Evolutionary conservation across 495 filamentous ascomycete genomes (phyloP), one percentile per base, ranked within the genome.

Genomic region (Jackrogersella minutella): DNA sequence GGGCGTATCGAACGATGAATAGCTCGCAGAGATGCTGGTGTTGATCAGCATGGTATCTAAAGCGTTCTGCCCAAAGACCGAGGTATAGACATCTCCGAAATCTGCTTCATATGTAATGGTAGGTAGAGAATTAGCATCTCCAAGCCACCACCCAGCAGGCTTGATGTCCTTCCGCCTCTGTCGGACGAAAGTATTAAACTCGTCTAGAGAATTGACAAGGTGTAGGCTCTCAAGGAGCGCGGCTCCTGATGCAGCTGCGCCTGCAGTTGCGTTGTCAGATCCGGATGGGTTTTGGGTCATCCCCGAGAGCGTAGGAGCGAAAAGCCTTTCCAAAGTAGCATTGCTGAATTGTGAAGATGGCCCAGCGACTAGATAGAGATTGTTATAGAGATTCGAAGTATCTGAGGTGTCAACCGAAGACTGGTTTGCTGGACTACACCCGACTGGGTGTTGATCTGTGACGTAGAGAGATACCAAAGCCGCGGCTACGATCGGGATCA

Each of bases 101-200:
- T 73, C 62, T n/a, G 70, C 69, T 26, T 67, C 49, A 75, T 87
- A 93, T 8, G 87, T 85, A 62, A 92, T 83, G 3, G 84, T 88
- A 16, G 89, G 82, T 16, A 76, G 73, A 0, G 81, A 80, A 52
- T 62, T 77, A 21, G 73, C 79, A 41, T 87, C 82, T 19, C 87
- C 89, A 9, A 92, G 78, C 76, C 90, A 96, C 74, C 93, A 84
- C 11, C 88, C 91, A 13, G 91, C 91, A 2, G 92, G 90, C 0
- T 84, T 90, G 56, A 93, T 80, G 65, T 90, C 88, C 49, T 75
- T 76, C 74, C 86, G 91, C 41, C 87, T 83, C 24, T 78, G 67
- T 11, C 73, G 61, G 34, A 96, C 82, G 66, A 88, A 89, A 17
- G 80, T 64, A 57, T 88, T 88, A 72, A 96, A 93, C 1, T 90